A percentile compares a stretch with the other conserved stretches of the same genome.
Evolutionary conservation across 768 basidiomycete genomes (phyloP).

Genomic region (Udeniomyces megalosporus): DNA sequence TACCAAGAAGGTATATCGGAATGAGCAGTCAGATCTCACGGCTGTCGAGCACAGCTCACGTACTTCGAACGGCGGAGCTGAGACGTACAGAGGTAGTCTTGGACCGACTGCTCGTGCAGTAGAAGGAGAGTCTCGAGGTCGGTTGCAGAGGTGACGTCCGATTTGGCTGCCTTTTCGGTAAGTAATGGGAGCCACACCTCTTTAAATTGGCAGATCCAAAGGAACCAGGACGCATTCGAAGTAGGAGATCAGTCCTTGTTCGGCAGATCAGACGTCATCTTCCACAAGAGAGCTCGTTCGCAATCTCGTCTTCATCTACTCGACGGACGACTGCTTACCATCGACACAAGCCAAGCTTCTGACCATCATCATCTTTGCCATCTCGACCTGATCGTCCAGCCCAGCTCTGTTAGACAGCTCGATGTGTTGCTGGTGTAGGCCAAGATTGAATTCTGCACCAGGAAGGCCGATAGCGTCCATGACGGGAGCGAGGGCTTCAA

Average conservation of each 20-base stretch:
- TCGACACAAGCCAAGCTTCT: conserved; percentile 18
- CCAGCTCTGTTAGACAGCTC: conserved; percentile 41
- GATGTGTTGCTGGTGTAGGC: conserved; percentile 52
- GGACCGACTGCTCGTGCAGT: conserved; percentile 49
- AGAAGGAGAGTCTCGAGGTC: conserved; percentile 44
- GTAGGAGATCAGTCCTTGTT: background rate
- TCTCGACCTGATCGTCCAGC: conserved; percentile 43
- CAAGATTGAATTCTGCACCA: conserved; percentile 29
- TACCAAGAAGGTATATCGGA: conserved; percentile 12
- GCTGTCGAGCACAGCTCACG: too few species aligned
- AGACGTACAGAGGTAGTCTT: conserved; percentile 62
- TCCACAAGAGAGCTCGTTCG: too few species aligned
- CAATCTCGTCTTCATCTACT: background rate
- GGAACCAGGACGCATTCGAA: too few species aligned
- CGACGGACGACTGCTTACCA: background rate
- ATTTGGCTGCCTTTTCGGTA: conserved; percentile 34
- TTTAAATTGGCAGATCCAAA: conserved; percentile 29
- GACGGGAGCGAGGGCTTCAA: conserved; percentile 4
- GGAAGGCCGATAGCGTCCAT: background rate
- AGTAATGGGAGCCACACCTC: conserved; percentile 62
- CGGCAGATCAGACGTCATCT: background rate
- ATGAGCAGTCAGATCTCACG: background rate
- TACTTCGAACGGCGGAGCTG: too few species aligned
- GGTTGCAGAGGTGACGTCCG: conserved; percentile 39
- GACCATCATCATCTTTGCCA: conserved; percentile 51